Base-by-base conservation (phyloP, 2,329 filamentous ascomycete species). In the Cercospora sesami region DNA sequence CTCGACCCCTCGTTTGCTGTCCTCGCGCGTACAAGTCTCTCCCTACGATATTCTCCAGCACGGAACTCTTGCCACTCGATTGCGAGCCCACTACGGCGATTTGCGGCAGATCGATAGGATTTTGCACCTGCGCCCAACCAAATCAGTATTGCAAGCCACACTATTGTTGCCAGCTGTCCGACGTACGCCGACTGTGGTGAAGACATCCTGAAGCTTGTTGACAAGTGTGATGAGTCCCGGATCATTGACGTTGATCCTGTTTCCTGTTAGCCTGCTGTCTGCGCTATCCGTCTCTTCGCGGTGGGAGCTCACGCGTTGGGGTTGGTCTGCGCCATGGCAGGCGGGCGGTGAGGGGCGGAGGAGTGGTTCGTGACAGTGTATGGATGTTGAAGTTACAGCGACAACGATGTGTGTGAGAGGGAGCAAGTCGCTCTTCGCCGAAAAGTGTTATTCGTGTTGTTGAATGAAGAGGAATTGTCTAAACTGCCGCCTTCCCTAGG, bases 131-230 rank as follows among this genome's bases (percentile, higher is more conserved):
- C 62, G 53, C 59, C 28, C 65, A 74, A 72, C n/a, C n/a, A 21
- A 53, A 65, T 77, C 68, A 77, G 68, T 60, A 53, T 60, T 16
- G 36, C 59, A 23, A 26, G 36, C 39, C n/a, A 31, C 53, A 36
- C 31, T 63, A 21, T 66, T 65, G 42, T 36, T 66, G 53, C 66
- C 60, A 55, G 61, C 66, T 69, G 68, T 48, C 58, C 51, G 63
- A 86, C 88, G 74, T 84, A 91, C 89, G 75, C 95, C 95, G 75
- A 99, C 95, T 51, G 95, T 98, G 71, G 94, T 91, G 80, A 99
- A 99, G 75, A 99, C 95, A 92, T 99, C 95, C 81, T 99, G 95
- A 59, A 99, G 90, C 86, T 96, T 98, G 86, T 99, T 99, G 80
- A 99, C 95, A 75, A 98, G 91, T 33, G 89, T 90, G 76, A 91